Percentiles rank a stretch among this genome's conserved stretches.
phyloP scores from a whole-genome alignment of 495 filamentous ascomycete species.

The Aspergillus indologenus region DNA sequence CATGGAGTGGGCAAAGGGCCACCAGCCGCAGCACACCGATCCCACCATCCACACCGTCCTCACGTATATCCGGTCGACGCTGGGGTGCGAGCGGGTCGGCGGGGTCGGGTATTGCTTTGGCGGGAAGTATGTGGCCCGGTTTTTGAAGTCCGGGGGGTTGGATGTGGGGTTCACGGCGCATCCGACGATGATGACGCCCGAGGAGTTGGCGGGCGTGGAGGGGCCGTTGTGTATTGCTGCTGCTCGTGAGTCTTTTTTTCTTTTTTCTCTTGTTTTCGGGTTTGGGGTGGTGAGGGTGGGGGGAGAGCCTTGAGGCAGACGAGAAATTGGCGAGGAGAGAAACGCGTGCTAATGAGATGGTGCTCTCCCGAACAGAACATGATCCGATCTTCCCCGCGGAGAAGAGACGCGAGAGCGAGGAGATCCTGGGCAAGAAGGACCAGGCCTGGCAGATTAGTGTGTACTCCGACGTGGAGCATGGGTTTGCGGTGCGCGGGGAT shows the following conservation, averaged over 20 bases:
- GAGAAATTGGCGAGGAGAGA: too few species aligned
- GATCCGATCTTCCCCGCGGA: constrained; percentile 67
- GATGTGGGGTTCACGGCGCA: constrained; percentile 68
- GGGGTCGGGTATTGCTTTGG: constrained; percentile 80
- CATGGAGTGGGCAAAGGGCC: constrained; percentile 34
- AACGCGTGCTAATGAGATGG: not conserved
- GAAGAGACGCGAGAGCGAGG: constrained; percentile 55
- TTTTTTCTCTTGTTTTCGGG: too few species aligned
- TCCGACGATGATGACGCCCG: constrained; percentile 65
- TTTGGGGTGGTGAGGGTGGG: not conserved
- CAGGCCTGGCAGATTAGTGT: constrained; percentile 73
- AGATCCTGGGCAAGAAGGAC: constrained; percentile 52
- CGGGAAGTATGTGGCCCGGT: constrained; percentile 48
- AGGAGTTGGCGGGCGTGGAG: constrained; percentile 63
- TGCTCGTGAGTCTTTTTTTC: constrained; percentile 44
- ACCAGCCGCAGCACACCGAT: constrained; percentile 57
- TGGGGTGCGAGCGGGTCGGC: constrained; percentile 61
- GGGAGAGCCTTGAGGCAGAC: not conserved
- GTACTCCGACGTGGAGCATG: constrained; percentile 67
- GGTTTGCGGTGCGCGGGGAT: constrained; percentile 68
- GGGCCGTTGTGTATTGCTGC: constrained; percentile 70
- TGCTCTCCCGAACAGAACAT: constrained; percentile 60
- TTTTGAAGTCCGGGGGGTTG: constrained; percentile 34
- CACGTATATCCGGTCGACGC: constrained; percentile 46
- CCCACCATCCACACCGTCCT: constrained; percentile 56